Conservation (phyloP, 371 early-diverging fungal genomes). For the Mortierella sp. region DNA sequence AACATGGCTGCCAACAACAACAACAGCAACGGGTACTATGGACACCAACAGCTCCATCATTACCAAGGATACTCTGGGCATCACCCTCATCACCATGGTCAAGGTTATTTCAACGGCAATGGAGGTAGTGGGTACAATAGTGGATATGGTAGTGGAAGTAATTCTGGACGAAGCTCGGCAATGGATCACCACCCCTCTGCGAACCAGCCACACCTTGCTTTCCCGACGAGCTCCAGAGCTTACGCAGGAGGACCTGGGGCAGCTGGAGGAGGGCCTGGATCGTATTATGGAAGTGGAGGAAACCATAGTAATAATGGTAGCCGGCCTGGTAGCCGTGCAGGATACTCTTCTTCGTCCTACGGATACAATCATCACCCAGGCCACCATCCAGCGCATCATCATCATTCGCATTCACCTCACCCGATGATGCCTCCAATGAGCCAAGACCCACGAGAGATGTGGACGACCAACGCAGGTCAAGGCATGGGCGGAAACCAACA, state of each 20-base stretch:
- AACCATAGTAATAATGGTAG: conserved; percentile 32
- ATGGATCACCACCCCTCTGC: conserved; percentile 31
- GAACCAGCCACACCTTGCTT: conserved; percentile 25
- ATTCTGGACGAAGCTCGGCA: conserved; percentile 41
- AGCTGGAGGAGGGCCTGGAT: conserved; percentile 7
- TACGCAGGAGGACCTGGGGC: conserved; percentile 27
- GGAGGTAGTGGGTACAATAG: conserved; percentile 49
- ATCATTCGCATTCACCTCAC: conserved; percentile 7
- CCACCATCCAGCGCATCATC: conserved; percentile 10
- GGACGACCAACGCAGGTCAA: conserved; percentile 44
- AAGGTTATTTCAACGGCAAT: conserved; percentile 12
- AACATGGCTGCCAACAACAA: conserved; percentile 1
- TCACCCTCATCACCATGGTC: conserved; percentile 5
- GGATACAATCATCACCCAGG: conserved; percentile 15
- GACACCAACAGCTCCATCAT: conserved; percentile 6
- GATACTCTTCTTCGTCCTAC: conserved; percentile 21
- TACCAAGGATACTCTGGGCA: conserved; percentile 3
- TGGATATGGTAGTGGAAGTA: conserved; percentile 43
- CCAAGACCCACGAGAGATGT: conserved; percentile 53
- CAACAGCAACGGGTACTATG: background rate
- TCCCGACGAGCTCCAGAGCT: conserved; percentile 35
- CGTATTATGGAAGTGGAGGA: conserved; percentile 19
- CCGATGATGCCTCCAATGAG: conserved; percentile 20
- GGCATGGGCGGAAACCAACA: conserved; percentile 49
- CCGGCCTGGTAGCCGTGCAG: conserved; percentile 43